A percentile compares a stretch with the other conserved stretches of the same genome.
phyloP scores from a whole-genome alignment of 73 alveolate species.

The Paramecium sexaurelia region DNA sequence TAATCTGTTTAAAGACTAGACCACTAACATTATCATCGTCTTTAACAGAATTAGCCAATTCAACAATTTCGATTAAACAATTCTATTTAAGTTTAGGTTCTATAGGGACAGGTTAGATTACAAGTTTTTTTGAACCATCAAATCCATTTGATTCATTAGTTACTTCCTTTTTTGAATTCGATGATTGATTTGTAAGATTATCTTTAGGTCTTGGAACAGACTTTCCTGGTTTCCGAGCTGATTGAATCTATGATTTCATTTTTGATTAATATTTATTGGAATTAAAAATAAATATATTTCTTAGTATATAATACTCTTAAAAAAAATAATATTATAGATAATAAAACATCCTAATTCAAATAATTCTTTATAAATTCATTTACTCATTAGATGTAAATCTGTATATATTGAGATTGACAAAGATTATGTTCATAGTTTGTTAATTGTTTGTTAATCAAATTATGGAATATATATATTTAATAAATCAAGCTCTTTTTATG shows the following conservation, averaged over 20 bases:
- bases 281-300: no score
- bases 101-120: background rate
- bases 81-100: background rate
- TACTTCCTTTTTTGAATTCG: background rate
- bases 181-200: background rate
- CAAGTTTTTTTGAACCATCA: background rate
- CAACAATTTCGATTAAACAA: constrained; percentile 21
- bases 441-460: no score
- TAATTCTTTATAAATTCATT: no score
- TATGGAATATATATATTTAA: no score
- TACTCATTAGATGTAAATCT: no score
- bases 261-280: background rate
- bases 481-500: no score
- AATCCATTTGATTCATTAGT: background rate
- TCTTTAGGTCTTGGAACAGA: background rate
- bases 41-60: background rate
- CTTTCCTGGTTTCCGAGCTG: constrained; percentile 14
- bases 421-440: background rate
- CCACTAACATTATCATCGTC: constrained; percentile 38
- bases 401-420: background rate
- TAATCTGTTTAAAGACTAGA: background rate
- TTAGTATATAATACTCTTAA: no score
- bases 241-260: background rate
- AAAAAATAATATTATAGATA: background rate
- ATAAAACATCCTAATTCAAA: background rate